Conservation (phyloP, 2,329 filamentous ascomycete species). For the Phoma sp. region DNA sequence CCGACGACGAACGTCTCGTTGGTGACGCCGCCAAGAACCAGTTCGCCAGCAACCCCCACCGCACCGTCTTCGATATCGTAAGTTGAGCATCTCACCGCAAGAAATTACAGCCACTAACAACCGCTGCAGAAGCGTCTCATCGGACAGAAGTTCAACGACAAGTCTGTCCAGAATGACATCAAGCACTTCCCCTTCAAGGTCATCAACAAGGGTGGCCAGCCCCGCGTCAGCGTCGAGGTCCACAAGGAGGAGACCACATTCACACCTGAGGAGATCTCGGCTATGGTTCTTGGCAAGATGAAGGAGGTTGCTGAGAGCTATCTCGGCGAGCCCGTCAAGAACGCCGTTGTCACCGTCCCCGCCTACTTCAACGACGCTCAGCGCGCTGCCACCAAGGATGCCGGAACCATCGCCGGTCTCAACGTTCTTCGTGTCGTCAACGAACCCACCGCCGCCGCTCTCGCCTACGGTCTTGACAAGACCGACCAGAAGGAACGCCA, state of each 20-base stretch:
- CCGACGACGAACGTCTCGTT: conserved; percentile 94
- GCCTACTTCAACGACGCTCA: conserved; percentile 99
- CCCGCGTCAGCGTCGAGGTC: conserved; percentile 79
- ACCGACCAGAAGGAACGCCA: conserved; percentile 49
- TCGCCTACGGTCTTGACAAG: conserved; percentile 81
- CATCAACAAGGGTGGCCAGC: conserved; percentile 87
- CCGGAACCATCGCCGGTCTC: conserved; percentile 87
- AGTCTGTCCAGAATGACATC: conserved; percentile 86
- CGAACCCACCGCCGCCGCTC: conserved; percentile 93
- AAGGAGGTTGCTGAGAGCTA: conserved; percentile 82
- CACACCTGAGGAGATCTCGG: conserved; percentile 81
- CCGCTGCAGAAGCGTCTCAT: conserved; percentile 59
- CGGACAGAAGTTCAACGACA: conserved; percentile 59
- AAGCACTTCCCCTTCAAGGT: conserved; percentile 99
- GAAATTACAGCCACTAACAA: conserved; percentile 27
- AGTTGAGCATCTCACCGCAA: conserved; percentile 16
- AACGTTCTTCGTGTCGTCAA: conserved; percentile 97
- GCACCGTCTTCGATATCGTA: conserved; percentile 57
- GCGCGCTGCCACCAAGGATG: conserved; percentile 95
- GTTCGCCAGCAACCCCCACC: conserved; percentile 57
- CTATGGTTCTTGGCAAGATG: conserved; percentile 75
- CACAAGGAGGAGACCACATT: conserved; percentile 71
- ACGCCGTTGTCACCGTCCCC: conserved; percentile 91
- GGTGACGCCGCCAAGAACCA: conserved; percentile 76
- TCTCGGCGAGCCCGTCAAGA: conserved; percentile 81